A percentile compares a stretch with the other conserved stretches of the same genome.
These are phyloP conservation scores for Phytophthora chlamydospora DNA, from an alignment of 352 stramenopile species.

Conservation along the genomic window DNA sequence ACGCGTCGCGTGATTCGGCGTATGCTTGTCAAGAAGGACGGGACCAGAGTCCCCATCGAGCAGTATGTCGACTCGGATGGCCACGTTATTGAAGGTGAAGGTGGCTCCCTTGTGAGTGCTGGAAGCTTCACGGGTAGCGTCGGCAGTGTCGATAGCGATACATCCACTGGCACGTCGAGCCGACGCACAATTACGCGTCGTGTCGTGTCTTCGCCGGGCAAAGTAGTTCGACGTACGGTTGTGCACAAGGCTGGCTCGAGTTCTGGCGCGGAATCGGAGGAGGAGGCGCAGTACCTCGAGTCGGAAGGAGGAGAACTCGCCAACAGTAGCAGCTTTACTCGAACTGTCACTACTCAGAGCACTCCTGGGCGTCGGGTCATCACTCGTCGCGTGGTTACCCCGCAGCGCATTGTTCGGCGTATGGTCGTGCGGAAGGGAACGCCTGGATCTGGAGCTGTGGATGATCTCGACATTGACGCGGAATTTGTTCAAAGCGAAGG, in stretches of 20 bases:
- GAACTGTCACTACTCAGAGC: constrained; percentile 14
- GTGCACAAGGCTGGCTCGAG: constrained; percentile 22
- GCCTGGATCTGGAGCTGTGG: neutral
- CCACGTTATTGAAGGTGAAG: constrained; percentile 14
- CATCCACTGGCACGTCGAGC: constrained; percentile 17
- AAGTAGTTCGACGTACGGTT: constrained; percentile 16
- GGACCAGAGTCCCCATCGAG: constrained; percentile 14
- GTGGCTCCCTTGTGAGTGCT: constrained; percentile 3
- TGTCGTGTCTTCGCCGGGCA: constrained; percentile 21
- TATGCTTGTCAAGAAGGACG: constrained; percentile 23
- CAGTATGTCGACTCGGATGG: constrained; percentile 26
- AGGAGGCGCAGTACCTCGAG: constrained; percentile 19
- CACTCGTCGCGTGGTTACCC: constrained; percentile 38
- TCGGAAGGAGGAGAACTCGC: constrained; percentile 1
- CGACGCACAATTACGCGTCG: constrained; percentile 32
- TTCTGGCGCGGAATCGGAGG: constrained; percentile 26
- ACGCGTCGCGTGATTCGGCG: constrained; percentile 26
- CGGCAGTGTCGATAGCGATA: constrained; percentile 31
- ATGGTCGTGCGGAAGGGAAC: constrained; percentile 25
- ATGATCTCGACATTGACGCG: constrained; percentile 24
- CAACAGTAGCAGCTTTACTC: constrained; percentile 9
- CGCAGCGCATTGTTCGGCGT: constrained; percentile 31
- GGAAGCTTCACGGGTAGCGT: constrained; percentile 30
- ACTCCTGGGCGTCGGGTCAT: constrained; percentile 18
- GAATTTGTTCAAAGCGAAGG: constrained; percentile 28